These are phyloP conservation scores for Chalciporus chontae DNA, from an alignment of 768 basidiomycete genomes.

Conservation along the genomic window DNA sequence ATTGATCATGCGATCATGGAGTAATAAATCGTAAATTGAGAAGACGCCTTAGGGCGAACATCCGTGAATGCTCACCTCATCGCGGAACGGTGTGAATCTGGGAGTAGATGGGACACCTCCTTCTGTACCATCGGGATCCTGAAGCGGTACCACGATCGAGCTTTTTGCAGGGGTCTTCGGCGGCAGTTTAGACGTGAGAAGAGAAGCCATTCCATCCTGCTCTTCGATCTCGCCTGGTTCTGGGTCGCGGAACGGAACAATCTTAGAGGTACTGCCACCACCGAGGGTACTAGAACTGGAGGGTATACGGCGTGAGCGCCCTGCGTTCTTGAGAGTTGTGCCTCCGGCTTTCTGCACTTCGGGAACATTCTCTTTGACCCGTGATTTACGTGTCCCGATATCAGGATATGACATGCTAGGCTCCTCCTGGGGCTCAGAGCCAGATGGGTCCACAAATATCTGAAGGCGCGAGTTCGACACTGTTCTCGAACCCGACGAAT, in stretches of 20 bases:
- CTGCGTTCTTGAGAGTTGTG: slow-evolving; percentile 61
- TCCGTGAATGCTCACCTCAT: slow-evolving; percentile 49
- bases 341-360: slow-evolving; percentile 68
- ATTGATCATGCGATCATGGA: slow-evolving; percentile 5
- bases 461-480: slow-evolving; percentile 57
- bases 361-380: slow-evolving; percentile 75
- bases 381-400: slow-evolving; percentile 70
- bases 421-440: slow-evolving; percentile 43
- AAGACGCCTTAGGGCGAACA: not conserved
- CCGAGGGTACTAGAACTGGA: slow-evolving; percentile 28
- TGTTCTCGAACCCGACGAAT: slow-evolving; percentile 32
- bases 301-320: slow-evolving; percentile 50
- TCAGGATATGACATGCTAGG: slow-evolving; percentile 59
- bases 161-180: slow-evolving; percentile 35
- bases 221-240: slow-evolving; percentile 37
- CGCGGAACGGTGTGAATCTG: slow-evolving; percentile 68
- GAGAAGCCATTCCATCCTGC: slow-evolving; percentile 28
- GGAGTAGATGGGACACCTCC: slow-evolving; percentile 43
- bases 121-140: slow-evolving; percentile 30
- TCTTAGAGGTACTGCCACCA: slow-evolving; percentile 42
- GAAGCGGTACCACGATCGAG: slow-evolving; percentile 36
- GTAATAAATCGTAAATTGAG: slow-evolving; percentile 6
- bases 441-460: slow-evolving; percentile 71
- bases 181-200: slow-evolving; percentile 28
- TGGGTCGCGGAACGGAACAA: slow-evolving; percentile 65